Evolutionary conservation across 768 basidiomycete species (phyloP).

Genomic region (Gymnopilus dilepis): DNA sequence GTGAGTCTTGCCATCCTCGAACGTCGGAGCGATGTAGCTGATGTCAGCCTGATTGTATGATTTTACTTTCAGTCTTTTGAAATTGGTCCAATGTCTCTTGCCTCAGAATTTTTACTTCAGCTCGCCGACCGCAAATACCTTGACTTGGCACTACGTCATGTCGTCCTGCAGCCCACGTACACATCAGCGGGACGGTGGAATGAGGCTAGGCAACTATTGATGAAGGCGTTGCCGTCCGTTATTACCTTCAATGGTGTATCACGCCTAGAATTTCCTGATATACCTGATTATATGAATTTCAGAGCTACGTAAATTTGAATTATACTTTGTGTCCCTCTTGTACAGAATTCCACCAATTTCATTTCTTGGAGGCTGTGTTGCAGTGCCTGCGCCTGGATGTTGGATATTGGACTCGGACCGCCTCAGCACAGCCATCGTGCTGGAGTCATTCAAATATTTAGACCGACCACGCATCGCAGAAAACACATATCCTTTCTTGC

Average conservation of each 20-base stretch:
- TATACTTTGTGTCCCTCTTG: too few species aligned
- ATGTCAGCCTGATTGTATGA: too few species aligned
- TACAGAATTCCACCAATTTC: too few species aligned
- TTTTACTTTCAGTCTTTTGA: too few species aligned
- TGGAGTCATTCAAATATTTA: too few species aligned
- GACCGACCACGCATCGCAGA: neutral
- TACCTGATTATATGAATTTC: constrained; percentile 4
- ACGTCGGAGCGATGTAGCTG: neutral
- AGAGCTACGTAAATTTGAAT: neutral
- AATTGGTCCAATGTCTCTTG: neutral
- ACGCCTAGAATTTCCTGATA: neutral
- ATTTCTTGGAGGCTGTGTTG: too few species aligned
- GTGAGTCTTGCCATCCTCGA: neutral
- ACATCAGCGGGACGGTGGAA: constrained; percentile 4
- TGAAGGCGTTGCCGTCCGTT: constrained; percentile 9
- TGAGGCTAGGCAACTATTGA: constrained; percentile 5
- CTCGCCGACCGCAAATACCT: constrained; percentile 5
- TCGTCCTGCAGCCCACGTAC: neutral
- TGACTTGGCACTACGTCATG: constrained; percentile 8
- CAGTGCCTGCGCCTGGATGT: too few species aligned
- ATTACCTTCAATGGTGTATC: constrained; percentile 10
- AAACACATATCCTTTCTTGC: neutral
- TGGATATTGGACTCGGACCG: too few species aligned
- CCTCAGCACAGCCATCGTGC: too few species aligned
- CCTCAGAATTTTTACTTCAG: neutral